Conservation (phyloP, 2,329 filamentous ascomycete genomes). For the Aspergillus sp. region DNA sequence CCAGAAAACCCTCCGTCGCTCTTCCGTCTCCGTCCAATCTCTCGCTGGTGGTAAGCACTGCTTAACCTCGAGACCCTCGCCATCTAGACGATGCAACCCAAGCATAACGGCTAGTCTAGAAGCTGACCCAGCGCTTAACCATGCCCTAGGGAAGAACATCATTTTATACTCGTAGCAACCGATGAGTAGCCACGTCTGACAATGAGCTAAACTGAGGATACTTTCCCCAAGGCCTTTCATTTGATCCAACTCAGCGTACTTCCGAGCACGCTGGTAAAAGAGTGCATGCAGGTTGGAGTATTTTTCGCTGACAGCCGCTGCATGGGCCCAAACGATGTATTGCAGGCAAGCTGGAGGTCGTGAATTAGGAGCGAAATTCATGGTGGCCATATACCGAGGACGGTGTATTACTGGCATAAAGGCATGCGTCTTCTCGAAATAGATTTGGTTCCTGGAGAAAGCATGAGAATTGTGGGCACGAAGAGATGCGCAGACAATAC, state of each 20-base stretch:
- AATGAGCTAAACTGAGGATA: constrained; percentile 81
- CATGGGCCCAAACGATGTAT: constrained; percentile 94
- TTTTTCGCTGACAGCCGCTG: constrained; percentile 81
- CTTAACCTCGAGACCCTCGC: constrained; percentile 81
- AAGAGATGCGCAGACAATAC: constrained; percentile 19
- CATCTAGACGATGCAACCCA: constrained; percentile 84
- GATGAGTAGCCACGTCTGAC: constrained; percentile 79
- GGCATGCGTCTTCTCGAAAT: constrained; percentile 86
- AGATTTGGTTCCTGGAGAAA: constrained; percentile 68
- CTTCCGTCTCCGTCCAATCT: constrained; percentile 93
- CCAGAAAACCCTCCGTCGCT: constrained; percentile 91
- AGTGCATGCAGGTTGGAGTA: constrained; percentile 77
- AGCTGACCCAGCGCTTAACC: constrained; percentile 84
- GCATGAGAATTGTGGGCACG: constrained; percentile 15
- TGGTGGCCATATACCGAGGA: constrained; percentile 79
- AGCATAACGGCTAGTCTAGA: constrained; percentile 88
- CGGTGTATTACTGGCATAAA: constrained; percentile 87
- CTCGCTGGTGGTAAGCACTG: constrained; percentile 81
- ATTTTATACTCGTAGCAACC: constrained; percentile 90
- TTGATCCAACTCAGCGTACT: constrained; percentile 86
- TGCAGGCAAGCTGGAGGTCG: constrained; percentile 83
- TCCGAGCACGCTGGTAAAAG: constrained; percentile 85
- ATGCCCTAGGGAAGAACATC: constrained; percentile 95
- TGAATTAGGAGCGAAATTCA: constrained; percentile 84
- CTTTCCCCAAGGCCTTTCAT: constrained; percentile 89